Base-by-base conservation (phyloP, 768 basidiomycete genomes). In the Tulasnella sp. region DNA sequence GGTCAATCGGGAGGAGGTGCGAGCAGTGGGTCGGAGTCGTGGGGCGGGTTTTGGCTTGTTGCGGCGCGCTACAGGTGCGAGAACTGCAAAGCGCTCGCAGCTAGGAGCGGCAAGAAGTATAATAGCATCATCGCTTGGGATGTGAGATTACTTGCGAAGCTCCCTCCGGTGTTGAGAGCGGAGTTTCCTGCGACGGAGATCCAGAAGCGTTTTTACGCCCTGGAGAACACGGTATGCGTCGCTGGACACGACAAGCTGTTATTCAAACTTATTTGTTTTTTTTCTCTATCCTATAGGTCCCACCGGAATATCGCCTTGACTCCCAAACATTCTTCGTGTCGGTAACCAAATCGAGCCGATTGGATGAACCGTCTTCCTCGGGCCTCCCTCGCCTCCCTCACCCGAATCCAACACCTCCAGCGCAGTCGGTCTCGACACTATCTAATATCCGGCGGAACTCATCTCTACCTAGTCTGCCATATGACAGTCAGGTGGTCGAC, bases 121-220 rank as follows among this genome's bases (percentile, higher is more conserved):
- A 38, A 36, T 7, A 58, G 29, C 9, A 11, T 49, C 12, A 49
- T 52, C 25, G 54, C 45, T 0, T 74, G 73, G 73, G 73, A 74
- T 22, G 29, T 25, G 1, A 37, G 31, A 25, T 22, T 74, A 2
- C 52, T 74, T 25, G 54, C 37, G 2, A 29, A 19, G 49, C 34
- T 74, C 5, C 49, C 73, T 52, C 45, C 49, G 22, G 15, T 37
- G 14, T 39, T 74, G 49, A 31, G 73, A 17, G 29, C 73, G 1
- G 73, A 74, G 49, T 74, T 74, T 31, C 73, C 73, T 29, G 73
- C 73, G 2, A n/a, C n/a, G 58, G 58, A 64, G 58, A n/a, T 64
- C 0, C 29, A 64, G 14, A 64, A 64, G 29, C 58, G 58, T 1
- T 64, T 64, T 11, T 64, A 64, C 11, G 58, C 58, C 14, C 25